Percentiles rank a stretch among this genome's conserved stretches.
phyloP scores from a whole-genome alignment of 1,139 yeast species.

The Entelexis sorbosivorans region DNA sequence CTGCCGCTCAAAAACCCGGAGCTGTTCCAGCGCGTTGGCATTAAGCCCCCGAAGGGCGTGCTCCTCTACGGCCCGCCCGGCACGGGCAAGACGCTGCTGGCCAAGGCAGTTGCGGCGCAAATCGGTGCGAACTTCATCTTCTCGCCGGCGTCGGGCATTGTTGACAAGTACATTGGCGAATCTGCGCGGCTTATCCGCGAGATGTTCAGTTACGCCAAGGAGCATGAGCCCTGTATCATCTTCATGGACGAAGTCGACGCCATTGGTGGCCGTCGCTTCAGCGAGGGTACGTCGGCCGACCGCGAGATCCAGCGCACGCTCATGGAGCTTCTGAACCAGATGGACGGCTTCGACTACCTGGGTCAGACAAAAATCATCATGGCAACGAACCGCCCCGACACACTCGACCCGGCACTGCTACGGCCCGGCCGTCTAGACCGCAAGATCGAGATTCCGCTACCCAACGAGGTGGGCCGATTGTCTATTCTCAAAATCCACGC shows the following conservation, averaged over 20 bases:
- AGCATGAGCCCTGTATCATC: slow-evolving; percentile 96
- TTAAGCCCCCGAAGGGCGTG: slow-evolving; percentile 97
- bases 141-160: slow-evolving; percentile 96
- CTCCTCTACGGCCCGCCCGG: slow-evolving; percentile 98
- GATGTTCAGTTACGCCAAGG: slow-evolving; percentile 97
- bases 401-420: slow-evolving; percentile 94
- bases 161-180: slow-evolving; percentile 97
- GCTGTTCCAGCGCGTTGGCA: slow-evolving; percentile 87
- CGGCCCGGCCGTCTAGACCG: slow-evolving; percentile 98
- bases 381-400: slow-evolving; percentile 99
- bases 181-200: slow-evolving; percentile 94
- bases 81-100: slow-evolving; percentile 90
- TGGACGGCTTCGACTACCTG: slow-evolving; percentile 97
- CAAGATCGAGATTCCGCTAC: slow-evolving; percentile 90
- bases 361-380: slow-evolving; percentile 97
- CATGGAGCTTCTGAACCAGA: slow-evolving; percentile 94
- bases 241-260: slow-evolving; percentile 99
- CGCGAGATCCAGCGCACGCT: slow-evolving; percentile 97
- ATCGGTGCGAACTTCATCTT: slow-evolving; percentile 96
- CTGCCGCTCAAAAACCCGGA: slow-evolving; percentile 96
- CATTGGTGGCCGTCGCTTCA: slow-evolving; percentile 95
- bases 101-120: slow-evolving; percentile 97
- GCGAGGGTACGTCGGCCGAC: slow-evolving; percentile 98
- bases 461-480: slow-evolving; percentile 91
- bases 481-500: slow-evolving; percentile 95